Base-by-base conservation (phyloP, 352 stramenopile genomes). In the Pythium aristosporum region DNA sequence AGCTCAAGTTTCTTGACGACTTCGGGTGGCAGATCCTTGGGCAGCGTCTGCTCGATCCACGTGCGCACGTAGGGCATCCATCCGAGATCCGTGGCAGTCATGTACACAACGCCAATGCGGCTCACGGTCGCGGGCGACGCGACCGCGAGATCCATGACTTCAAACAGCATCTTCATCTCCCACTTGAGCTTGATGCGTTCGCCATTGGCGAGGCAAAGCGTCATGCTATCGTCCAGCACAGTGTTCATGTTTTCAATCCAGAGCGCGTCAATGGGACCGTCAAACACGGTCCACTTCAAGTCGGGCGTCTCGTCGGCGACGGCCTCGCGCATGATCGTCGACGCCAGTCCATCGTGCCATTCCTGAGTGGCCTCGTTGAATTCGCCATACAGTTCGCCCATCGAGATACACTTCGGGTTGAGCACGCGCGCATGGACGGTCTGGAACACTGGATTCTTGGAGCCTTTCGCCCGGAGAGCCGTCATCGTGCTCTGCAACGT, bases 371-470 rank as follows among this genome's bases (percentile, higher is more conserved):
- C 66, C 32, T 91, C 55, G 59, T 98, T 98, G 64, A 98, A 98
- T 61, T 98, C 90, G 12, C 92, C 92, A 57, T 98, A 98, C 5
- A 98, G 71, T 56, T 98, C 91, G 6, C 93, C 95, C n/a, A 96
- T 96, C 0, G 92, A 98, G 61, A 98, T 98, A 30, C 85, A 96
- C 73, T 98, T 98, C 0, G 96, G 96, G 60, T 98, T 98, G 18
- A 98, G 70, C 36, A 91, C 92, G 49, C 97, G 67, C 0, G 80
- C 74, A 51, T 94, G 85, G 1, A 98, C 91, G 11, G 62, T 67
- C 63, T 87, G 73, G 65, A 89, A 93, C 20, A 84, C 72, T 11
- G 71, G 71, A 71, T 49, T 89, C 76, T 65, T 94, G 92, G 66
- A 92, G 95, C 1, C 87, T 84, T 53, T 95, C 87, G 41, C 83